phyloP scores from a whole-genome alignment of 495 filamentous ascomycete genomes.

The Cudoniella acicularis region DNA sequence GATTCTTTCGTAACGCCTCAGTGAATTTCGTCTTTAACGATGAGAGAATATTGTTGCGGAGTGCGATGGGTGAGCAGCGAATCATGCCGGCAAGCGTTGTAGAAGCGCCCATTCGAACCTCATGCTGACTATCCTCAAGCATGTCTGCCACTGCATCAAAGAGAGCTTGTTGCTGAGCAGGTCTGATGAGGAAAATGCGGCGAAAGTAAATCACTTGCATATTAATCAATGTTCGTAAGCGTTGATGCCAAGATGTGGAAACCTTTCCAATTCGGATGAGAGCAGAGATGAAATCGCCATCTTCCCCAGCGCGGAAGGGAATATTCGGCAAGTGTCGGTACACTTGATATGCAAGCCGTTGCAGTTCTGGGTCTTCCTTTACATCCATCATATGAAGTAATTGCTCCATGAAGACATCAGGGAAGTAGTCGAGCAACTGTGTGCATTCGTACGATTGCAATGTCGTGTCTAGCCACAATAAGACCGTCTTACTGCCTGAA shows the following conservation, averaged over 20 bases:
- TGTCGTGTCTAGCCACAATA: slow-evolving; percentile 91
- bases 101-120: slow-evolving; percentile 89
- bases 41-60: slow-evolving; percentile 72
- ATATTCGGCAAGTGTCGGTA: slow-evolving; percentile 97
- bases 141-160: slow-evolving; percentile 90
- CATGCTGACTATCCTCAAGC: slow-evolving; percentile 87
- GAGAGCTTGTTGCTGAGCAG: slow-evolving; percentile 68
- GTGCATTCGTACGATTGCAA: slow-evolving; percentile 91
- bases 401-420: slow-evolving; percentile 80
- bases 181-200: slow-evolving; percentile 86
- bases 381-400: slow-evolving; percentile 99
- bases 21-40: slow-evolving; percentile 78
- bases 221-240: slow-evolving; percentile 94
- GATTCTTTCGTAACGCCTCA: slow-evolving; percentile 69
- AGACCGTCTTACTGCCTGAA: slow-evolving; percentile 89
- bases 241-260: slow-evolving; percentile 92
- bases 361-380: slow-evolving; percentile 95
- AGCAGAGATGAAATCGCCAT: slow-evolving; percentile 75
- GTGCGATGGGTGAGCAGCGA: slow-evolving; percentile 81
- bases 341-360: slow-evolving; percentile 92
- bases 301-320: slow-evolving; percentile 82
- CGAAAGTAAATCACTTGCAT: slow-evolving; percentile 99
- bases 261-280: slow-evolving; percentile 86
- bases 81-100: slow-evolving; percentile 97
- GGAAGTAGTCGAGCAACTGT: slow-evolving; percentile 87